These are phyloP conservation scores for Euphorbia lathyris DNA, from an alignment of 345 rosid species.

Conservation along the genomic window DNA sequence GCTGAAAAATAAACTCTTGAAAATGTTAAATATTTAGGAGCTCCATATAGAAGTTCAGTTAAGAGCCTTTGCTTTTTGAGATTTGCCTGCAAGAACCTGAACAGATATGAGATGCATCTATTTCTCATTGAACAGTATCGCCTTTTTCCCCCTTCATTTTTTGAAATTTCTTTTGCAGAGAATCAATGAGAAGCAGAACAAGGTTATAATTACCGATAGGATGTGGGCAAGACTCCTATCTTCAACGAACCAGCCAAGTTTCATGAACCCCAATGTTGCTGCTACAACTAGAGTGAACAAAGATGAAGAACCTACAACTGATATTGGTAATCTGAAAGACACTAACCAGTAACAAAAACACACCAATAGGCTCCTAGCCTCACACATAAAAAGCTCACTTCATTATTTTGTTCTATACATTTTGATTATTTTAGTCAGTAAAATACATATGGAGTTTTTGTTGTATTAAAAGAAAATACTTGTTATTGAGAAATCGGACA, in stretches of 20 bases:
- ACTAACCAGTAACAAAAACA: not conserved
- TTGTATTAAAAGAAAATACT: no score
- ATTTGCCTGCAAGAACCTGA: not conserved
- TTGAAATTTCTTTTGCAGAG: conserved; percentile 32
- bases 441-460: no score
- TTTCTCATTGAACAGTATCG: not conserved
- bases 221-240: conserved; percentile 86
- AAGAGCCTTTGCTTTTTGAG: not conserved
- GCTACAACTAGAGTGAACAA: conserved; percentile 9
- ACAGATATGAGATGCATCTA: not conserved
- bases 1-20: no score
- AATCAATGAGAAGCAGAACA: conserved; percentile 53
- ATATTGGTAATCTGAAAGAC: conserved; percentile 5
- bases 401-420: no score
- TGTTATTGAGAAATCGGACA: no score
- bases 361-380: conserved; percentile 8
- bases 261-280: conserved; percentile 35
- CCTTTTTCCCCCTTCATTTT: not conserved
- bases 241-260: conserved; percentile 72
- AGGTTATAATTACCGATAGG: conserved; percentile 67
- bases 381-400: no score
- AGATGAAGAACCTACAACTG: conserved; percentile 14
- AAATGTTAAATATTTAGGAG: no score
- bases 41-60: not conserved
- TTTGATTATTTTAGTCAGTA: no score